Conservation (phyloP, 306 rosid genomes). For the Senna tora region DNA sequence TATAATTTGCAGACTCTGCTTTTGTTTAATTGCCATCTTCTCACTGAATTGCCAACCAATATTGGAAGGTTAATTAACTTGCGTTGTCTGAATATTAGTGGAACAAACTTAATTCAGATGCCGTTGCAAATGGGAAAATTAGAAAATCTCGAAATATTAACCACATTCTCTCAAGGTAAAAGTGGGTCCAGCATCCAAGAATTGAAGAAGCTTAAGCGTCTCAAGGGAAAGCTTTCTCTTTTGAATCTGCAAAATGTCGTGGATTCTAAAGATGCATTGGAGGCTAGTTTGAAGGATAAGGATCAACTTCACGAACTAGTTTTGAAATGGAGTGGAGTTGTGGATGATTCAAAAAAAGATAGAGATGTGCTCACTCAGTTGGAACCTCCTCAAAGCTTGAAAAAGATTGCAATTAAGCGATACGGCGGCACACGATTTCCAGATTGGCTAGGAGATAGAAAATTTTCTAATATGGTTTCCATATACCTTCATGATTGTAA, state of each 20-base stretch:
- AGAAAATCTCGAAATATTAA: not conserved
- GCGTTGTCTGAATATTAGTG: not conserved
- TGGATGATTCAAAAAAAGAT: not conserved
- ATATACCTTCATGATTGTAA: not conserved
- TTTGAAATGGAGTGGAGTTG: constrained; percentile 27
- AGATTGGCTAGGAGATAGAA: not conserved
- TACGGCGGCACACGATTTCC: constrained; percentile 27
- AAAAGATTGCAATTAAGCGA: not conserved
- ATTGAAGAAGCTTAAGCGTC: not conserved
- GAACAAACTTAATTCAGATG: constrained; percentile 8
- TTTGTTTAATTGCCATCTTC: not conserved
- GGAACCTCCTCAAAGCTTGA: constrained; percentile 33
- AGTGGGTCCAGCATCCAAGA: not conserved
- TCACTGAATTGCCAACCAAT: constrained; percentile 13
- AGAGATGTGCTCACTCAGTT: not conserved
- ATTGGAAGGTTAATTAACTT: constrained; percentile 12
- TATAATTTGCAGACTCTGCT: constrained; percentile 30
- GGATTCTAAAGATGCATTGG: not conserved
- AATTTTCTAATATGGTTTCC: not conserved
- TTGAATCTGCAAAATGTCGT: constrained; percentile 26
- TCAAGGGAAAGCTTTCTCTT: constrained; percentile 1
- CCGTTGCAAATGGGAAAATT: constrained; percentile 27
- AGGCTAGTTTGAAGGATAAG: not conserved
- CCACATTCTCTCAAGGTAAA: not conserved
- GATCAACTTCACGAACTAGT: not conserved